These are phyloP conservation scores for Cladophialophora yegresii DNA, from an alignment of 2,329 filamentous ascomycete genomes.

Conservation along the genomic window DNA sequence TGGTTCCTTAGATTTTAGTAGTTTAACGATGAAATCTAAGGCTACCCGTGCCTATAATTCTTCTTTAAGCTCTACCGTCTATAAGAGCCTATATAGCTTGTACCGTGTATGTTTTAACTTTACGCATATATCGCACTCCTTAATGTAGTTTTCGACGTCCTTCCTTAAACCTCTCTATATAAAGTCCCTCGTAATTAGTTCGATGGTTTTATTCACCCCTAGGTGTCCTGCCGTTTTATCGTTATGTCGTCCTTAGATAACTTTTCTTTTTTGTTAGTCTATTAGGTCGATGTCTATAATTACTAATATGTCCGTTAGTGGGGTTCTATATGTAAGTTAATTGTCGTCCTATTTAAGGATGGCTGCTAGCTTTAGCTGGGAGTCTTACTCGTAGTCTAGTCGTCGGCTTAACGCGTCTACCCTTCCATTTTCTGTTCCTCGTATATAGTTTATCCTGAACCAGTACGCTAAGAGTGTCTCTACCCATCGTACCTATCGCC, in stretches of 20 bases:
- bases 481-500: no score
- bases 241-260: conserved; percentile 24
- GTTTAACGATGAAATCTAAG: conserved; percentile 11
- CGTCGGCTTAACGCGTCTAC: conserved; percentile 10
- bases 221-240: conserved; percentile 5
- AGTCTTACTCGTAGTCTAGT: conserved; percentile 21
- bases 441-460: no score
- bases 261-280: neutral
- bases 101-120: conserved; percentile 18
- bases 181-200: conserved; percentile 22
- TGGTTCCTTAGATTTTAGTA: conserved; percentile 12
- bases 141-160: conserved; percentile 22
- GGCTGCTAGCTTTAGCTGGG: neutral
- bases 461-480: no score
- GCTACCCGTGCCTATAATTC: no score
- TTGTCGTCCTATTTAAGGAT: conserved; percentile 11
- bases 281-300: conserved; percentile 8
- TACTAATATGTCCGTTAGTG: no score
- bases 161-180: conserved; percentile 19
- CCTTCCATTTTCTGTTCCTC: neutral
- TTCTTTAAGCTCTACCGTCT: no score
- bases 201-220: conserved; percentile 24
- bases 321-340: no score
- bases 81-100: conserved; percentile 21
- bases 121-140: conserved; percentile 14